Evolutionary conservation across 2,329 filamentous ascomycete species (phyloP), one percentile per base, ranked within the genome.

Genomic region (Sporothrix humicola): DNA sequence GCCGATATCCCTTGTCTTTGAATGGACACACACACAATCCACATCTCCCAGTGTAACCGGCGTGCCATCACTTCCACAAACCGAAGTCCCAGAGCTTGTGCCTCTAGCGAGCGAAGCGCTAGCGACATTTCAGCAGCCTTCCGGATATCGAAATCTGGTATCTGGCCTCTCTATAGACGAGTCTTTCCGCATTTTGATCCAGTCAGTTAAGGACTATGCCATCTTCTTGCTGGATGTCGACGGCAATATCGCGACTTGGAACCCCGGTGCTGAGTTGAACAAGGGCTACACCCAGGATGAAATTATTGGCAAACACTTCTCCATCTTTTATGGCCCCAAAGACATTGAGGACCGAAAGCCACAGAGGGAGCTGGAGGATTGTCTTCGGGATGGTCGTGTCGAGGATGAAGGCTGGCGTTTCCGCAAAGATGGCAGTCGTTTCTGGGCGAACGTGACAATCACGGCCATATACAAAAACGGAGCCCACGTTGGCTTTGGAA

Each of bases 401-500:
- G 86, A 90, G 78, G 87, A 90, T 74, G 87, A 90, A 78, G 87
- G 87, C 8, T 90, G 88, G 88, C 84, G 88, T 8, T 87, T 87
- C 76, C 84, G 85, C 37, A 87, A 88, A 75, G 87, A 90, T 74
- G 87, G 88, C n/a, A 84, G 82, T 7, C 83, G 83, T 8, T 90
- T 90, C 77, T 90, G 87, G 86, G 88, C 88, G 48, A 89, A 89
- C 75, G 87, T 89, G 42, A 83, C 88, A 77, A 88, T 90, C 79
- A 88, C 87, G 0, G 83, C 87, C 0, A 81, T 90, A 48, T 87
- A 87, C 78, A 85, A 85, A 63, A 82, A 84, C 71, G 84, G 84
- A 31, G 81, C 83, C 7, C 86, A 88, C 72, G 81, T 89, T 10
- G 88, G 88, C 13, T 90, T 88, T 75, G 86, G 85, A 77, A 90